phyloP scores from a whole-genome alignment of 768 basidiomycete species.

The Lentinus tigrinus region DNA sequence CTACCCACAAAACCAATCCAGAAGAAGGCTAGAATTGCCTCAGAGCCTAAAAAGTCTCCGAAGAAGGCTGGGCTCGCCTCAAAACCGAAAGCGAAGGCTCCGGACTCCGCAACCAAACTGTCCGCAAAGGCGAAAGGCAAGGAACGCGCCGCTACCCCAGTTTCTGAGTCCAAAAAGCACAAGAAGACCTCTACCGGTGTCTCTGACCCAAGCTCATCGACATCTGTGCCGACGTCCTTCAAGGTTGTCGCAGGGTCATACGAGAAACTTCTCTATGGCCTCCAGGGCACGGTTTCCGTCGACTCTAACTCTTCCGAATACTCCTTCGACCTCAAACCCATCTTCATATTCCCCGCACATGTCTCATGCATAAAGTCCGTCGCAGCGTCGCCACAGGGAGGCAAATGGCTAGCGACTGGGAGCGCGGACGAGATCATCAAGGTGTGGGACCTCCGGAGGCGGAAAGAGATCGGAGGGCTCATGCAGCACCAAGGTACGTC shows the following conservation, averaged over 20 bases:
- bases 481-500: slow-evolving; percentile 88
- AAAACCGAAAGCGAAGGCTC: neutral
- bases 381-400: slow-evolving; percentile 82
- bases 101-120: neutral
- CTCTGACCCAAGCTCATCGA: slow-evolving; percentile 10
- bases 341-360: slow-evolving; percentile 97
- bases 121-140: slow-evolving; percentile 29
- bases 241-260: slow-evolving; percentile 91
- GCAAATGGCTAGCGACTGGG: slow-evolving; percentile 95
- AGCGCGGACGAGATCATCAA: slow-evolving; percentile 96
- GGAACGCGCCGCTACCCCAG: slow-evolving; percentile 23
- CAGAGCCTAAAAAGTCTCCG: neutral
- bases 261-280: slow-evolving; percentile 92
- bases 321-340: slow-evolving; percentile 58
- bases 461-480: slow-evolving; percentile 92
- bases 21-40: slow-evolving; percentile 7
- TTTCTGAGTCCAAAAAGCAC: slow-evolving; percentile 7
- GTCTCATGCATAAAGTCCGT: slow-evolving; percentile 90
- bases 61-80: neutral
- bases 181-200: slow-evolving; percentile 1
- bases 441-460: slow-evolving; percentile 89
- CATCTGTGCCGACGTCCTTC: slow-evolving; percentile 59
- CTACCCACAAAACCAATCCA: slow-evolving; percentile 15
- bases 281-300: slow-evolving; percentile 60
- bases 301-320: slow-evolving; percentile 26